Percentiles rank a stretch among this genome's conserved stretches.
Conservation (phyloP, 1,284 basidiomycete genomes). For the Naganishia liquefaciens region DNA sequence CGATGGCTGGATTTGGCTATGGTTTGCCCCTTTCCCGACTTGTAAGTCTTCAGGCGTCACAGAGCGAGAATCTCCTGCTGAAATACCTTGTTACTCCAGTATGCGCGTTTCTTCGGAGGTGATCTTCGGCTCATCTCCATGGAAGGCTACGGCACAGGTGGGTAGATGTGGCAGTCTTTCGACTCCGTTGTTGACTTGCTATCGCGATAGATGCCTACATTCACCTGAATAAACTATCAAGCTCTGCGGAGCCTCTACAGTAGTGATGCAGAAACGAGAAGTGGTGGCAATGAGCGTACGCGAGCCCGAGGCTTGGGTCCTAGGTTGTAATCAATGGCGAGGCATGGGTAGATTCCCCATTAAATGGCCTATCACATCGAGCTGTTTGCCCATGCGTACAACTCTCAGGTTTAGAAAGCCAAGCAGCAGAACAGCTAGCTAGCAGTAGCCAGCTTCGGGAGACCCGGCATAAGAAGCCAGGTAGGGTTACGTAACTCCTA, state of each 20-base stretch:
- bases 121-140: slow-evolving; percentile 95
- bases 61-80: background rate
- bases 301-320: too few species aligned
- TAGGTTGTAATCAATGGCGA: too few species aligned
- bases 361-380: too few species aligned
- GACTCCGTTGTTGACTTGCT: background rate
- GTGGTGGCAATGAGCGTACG: too few species aligned
- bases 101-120: slow-evolving; percentile 94
- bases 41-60: slow-evolving; percentile 59
- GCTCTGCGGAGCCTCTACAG: slow-evolving; percentile 24
- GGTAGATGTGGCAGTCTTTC: slow-evolving; percentile 15
- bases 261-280: background rate
- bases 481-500: too few species aligned
- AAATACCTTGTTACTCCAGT: slow-evolving; percentile 56
- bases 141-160: slow-evolving; percentile 87
- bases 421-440: too few species aligned
- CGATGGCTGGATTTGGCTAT: slow-evolving; percentile 94
- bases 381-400: too few species aligned
- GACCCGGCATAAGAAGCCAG: background rate
- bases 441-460: too few species aligned
- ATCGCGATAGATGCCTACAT: slow-evolving; percentile 60
- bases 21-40: slow-evolving; percentile 86
- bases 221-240: slow-evolving; percentile 73
- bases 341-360: too few species aligned
- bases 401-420: too few species aligned